These are phyloP conservation scores for Lactarius psammicola DNA, from an alignment of 768 basidiomycete genomes.

Conservation along the genomic window DNA sequence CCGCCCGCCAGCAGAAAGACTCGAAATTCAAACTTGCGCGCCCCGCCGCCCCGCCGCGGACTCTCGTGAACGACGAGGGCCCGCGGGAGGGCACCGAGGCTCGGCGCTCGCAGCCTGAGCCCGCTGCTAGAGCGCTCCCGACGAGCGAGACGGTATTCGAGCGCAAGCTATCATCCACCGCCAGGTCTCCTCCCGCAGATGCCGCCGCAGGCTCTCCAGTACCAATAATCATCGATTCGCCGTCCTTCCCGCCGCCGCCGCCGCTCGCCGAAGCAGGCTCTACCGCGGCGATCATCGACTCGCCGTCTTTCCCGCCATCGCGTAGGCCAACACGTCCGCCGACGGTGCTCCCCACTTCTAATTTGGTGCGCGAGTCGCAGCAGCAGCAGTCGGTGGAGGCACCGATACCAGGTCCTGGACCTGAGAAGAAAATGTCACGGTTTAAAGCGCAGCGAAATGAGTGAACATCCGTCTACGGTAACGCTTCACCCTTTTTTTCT, in stretches of 20 bases:
- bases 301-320: slow-evolving; percentile 31
- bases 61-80: slow-evolving; percentile 3
- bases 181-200: too few relatives aligned
- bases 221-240: slow-evolving; percentile 27
- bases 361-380: slow-evolving; percentile 25
- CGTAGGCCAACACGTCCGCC: slow-evolving; percentile 25
- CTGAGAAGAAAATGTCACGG: slow-evolving; percentile 31
- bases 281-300: slow-evolving; percentile 20
- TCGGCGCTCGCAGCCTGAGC: too few relatives aligned
- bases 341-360: slow-evolving; percentile 23
- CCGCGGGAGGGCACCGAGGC: slow-evolving; percentile 5
- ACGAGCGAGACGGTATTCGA: slow-evolving; percentile 16
- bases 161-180: not conserved
- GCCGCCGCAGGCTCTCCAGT: not conserved
- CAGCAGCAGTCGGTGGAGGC: not conserved
- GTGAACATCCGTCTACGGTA: too few relatives aligned
- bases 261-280: not conserved
- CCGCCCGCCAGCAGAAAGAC: slow-evolving; percentile 6
- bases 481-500: not conserved
- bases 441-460: slow-evolving; percentile 33
- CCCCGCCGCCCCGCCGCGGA: slow-evolving; percentile 10
- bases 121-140: slow-evolving; percentile 32
- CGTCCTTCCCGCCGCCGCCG: slow-evolving; percentile 21
- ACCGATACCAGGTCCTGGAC: slow-evolving; percentile 10
- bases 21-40: slow-evolving; percentile 33